A percentile compares a stretch with the other conserved stretches of the same genome.
phyloP scores from a whole-genome alignment of 208 protist genomes.

The Leishmania amazonensis region DNA sequence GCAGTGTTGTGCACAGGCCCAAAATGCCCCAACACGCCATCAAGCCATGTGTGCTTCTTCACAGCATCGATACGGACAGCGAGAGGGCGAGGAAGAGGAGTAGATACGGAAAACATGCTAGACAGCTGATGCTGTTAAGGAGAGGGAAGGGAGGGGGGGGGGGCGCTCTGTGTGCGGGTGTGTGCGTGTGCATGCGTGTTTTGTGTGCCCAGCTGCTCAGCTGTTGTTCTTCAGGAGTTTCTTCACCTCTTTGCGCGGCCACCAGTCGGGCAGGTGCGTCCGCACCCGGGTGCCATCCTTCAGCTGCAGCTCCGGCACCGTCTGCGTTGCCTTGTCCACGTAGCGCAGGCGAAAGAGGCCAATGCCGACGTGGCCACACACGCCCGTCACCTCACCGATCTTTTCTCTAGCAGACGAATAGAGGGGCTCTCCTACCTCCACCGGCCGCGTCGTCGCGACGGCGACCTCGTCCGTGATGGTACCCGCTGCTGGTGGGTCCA shows the following conservation, averaged over 20 bases:
- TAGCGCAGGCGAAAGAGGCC: constrained; percentile 79
- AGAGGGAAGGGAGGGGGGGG: background rate
- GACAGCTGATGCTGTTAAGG: background rate
- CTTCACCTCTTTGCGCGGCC: constrained; percentile 68
- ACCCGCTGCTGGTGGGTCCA: background rate
- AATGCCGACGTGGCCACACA: constrained; percentile 50
- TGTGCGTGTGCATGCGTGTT: background rate
- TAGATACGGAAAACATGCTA: background rate
- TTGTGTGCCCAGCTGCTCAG: background rate
- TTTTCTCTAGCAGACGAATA: constrained; percentile 42
- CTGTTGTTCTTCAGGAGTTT: constrained; percentile 70
- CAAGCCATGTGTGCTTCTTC: background rate
- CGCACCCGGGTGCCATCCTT: constrained; percentile 40
- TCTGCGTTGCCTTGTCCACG: constrained; percentile 54
- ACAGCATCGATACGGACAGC: background rate
- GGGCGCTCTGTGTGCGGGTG: background rate
- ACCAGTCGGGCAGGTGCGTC: constrained; percentile 67
- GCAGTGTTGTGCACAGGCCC: background rate
- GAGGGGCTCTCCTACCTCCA: constrained; percentile 45
- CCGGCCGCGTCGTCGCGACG: constrained; percentile 1
- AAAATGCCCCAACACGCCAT: background rate
- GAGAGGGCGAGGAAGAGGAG: background rate
- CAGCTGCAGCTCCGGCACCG: constrained; percentile 46
- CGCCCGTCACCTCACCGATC: constrained; percentile 66
- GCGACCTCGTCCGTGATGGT: background rate